Base-by-base conservation (phyloP, 2,329 filamentous ascomycete genomes). In the Colletotrichum camelliae region DNA sequence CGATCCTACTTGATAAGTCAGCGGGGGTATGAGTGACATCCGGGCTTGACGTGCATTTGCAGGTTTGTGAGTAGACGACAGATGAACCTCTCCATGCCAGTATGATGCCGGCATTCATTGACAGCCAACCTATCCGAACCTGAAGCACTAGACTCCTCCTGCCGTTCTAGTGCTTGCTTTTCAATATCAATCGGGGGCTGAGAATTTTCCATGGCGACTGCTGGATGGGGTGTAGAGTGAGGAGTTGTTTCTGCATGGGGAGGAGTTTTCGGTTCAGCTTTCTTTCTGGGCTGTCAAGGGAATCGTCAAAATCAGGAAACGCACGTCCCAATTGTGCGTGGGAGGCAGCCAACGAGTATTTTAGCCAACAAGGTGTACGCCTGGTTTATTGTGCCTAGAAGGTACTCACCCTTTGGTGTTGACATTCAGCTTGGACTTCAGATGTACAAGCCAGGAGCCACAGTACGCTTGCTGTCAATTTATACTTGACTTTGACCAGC, bases 161-260 rank as follows among this genome's bases (percentile, higher is more conserved):
- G 9, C 0, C n/a, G 1, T 9, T 18, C n/a, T 43, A 18, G n/a
- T 43, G 1, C 18, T 12, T 43, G 39, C 18, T 43, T 43, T 43
- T 43, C 10, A 9, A n/a, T 48, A 48, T 48, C 39, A 48, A 4
- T 48, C 39, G 18, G 18, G 1, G 1, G 39, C 9, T 48, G 18
- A 48, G n/a, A n/a, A 9, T 12, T 5, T 12, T 18, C 18, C 39
- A 48, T 48, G 39, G 4, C 4, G 39, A 1, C 9, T n/a, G 18
- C 18, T 18, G 39, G 3, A 18, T 4, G 18, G 18, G 1, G 18
- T 2, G 1, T 48, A 21, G 39, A 48, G 39, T 7, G 39, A 48
- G 18, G 18, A 6, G 2, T 3, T n/a, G 9, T 5, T 13, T 35
- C 4, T 13, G 18, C 3, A 12, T 1, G 18, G 0, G 18, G n/a